These are phyloP conservation scores for Uronychia binucleata DNA, from an alignment of 73 alveolate species.

Conservation along the genomic window DNA sequence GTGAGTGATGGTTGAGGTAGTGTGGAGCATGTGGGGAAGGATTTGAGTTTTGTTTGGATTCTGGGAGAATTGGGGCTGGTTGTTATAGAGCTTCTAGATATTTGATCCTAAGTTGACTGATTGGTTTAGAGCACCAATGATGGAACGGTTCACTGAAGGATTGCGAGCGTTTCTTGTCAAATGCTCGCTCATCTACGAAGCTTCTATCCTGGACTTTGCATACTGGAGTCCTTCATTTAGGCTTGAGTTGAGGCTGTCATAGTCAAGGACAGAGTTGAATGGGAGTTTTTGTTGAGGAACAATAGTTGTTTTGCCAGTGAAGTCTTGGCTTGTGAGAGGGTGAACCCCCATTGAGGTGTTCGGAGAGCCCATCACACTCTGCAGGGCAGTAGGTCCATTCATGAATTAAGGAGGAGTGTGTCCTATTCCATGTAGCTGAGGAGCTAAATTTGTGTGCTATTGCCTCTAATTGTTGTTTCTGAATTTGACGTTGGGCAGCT, in stretches of 20 bases:
- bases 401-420: not conserved
- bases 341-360: not conserved
- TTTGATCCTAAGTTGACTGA: not conserved
- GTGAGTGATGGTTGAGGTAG: too few relatives aligned
- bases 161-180: not conserved
- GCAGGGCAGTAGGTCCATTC: not conserved
- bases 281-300: not conserved
- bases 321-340: not conserved
- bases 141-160: not conserved
- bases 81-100: not conserved
- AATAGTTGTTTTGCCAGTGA: not conserved
- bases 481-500: not conserved
- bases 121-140: not conserved
- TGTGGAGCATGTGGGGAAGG: too few relatives aligned
- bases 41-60: too few relatives aligned
- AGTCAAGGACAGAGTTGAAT: not conserved
- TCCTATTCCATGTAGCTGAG: not conserved
- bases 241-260: not conserved
- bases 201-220: not conserved
- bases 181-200: not conserved
- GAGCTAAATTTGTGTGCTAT: not conserved
- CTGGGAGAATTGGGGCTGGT: too few relatives aligned
- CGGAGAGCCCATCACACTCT: not conserved
- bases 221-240: not conserved
- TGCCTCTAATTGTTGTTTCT: not conserved